Percentiles rank a stretch among this genome's conserved stretches.
These are phyloP conservation scores for Chlorella sp. DNA, from an alignment of 139 green algal genomes.

Conservation along the genomic window DNA sequence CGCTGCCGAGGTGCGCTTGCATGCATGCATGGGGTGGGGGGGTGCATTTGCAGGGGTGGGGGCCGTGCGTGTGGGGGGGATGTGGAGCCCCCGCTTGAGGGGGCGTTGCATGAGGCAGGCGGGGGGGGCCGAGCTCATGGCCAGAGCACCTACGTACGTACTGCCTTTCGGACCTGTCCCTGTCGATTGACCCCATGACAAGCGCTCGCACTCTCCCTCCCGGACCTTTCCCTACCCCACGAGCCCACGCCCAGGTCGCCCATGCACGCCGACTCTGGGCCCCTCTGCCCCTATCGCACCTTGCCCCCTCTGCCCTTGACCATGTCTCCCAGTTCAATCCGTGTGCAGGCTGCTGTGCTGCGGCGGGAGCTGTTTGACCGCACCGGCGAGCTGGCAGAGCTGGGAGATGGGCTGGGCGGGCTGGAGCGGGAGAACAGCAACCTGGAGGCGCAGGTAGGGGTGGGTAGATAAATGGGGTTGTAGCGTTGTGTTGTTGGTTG, in stretches of 20 bases:
- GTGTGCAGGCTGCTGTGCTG: neutral
- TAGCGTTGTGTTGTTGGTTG: too few species aligned
- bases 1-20: neutral
- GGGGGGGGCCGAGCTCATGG: too few species aligned
- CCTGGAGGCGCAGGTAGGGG: slow-evolving; percentile 42
- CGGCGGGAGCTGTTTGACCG: neutral
- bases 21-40: neutral
- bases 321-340: neutral
- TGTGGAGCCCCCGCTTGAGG: neutral
- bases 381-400: slow-evolving; percentile 8
- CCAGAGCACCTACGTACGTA: too few species aligned
- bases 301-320: neutral
- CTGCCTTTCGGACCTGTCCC: too few species aligned
- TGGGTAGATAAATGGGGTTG: too few species aligned
- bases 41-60: neutral
- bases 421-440: slow-evolving; percentile 34
- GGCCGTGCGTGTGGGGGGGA: neutral
- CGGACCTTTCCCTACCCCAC: too few species aligned
- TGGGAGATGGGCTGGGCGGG: neutral
- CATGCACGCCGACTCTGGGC: too few species aligned
- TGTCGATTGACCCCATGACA: too few species aligned
- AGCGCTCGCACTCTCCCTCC: too few species aligned
- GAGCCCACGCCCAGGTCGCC: too few species aligned
- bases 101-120: neutral
- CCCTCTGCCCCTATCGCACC: too few species aligned